A percentile compares a stretch with the other conserved stretches of the same genome.
phyloP scores from a whole-genome alignment of 306 rosid genomes.

The Betula pendula region DNA sequence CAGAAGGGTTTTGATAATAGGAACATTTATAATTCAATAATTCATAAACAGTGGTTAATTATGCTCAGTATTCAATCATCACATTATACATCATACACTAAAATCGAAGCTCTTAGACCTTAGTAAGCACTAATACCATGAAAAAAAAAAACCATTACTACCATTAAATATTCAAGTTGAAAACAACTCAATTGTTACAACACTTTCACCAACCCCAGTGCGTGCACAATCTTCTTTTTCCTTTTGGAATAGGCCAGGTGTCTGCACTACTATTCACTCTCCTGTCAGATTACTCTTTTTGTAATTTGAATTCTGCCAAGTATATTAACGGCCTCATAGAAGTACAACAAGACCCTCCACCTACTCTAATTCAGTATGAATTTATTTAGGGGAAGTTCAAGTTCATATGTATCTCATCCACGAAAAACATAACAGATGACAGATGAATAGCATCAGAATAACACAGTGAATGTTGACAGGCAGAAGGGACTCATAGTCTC shows the following conservation, averaged over 20 bases:
- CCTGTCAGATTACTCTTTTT: background rate
- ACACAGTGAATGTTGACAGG: background rate
- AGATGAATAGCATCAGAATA: background rate
- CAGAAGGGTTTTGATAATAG: background rate
- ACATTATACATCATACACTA: background rate
- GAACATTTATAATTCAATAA: slow-evolving; percentile 11
- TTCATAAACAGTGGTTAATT: background rate
- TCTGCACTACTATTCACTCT: background rate
- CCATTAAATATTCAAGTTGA: background rate
- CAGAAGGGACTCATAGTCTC: background rate
- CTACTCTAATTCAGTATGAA: too few species aligned
- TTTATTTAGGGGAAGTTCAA: background rate
- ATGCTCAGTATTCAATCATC: slow-evolving; percentile 10
- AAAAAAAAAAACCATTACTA: too few species aligned
- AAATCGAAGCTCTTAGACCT: background rate
- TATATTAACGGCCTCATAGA: too few species aligned
- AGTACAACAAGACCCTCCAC: too few species aligned
- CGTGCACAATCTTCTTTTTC: background rate
- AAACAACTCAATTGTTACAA: too few species aligned
- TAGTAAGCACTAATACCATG: background rate
- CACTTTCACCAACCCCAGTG: background rate
- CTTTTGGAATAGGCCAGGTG: background rate
- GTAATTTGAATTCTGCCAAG: too few species aligned
- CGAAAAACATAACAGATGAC: background rate
- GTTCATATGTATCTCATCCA: background rate